phyloP scores from a whole-genome alignment of 176 grass and related monocot species.

The Elymus sibiricus region DNA sequence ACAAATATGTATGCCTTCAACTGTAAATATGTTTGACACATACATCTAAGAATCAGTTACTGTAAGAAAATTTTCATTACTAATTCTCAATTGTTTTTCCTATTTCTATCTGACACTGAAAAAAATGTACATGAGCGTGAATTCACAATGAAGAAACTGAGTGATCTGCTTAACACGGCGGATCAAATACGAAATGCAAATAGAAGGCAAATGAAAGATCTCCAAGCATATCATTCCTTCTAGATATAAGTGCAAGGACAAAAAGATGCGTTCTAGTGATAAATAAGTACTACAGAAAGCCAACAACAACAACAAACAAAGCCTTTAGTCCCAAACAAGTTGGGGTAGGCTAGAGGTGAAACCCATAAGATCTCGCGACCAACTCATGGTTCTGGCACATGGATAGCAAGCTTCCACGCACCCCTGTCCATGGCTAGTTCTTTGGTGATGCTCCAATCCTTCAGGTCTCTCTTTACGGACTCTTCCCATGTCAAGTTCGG shows the following conservation, averaged over 20 bases:
- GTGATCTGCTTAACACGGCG: not conserved
- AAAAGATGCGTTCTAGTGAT: not conserved
- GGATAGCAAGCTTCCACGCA: no score
- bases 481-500: no score
- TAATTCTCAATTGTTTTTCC: not conserved
- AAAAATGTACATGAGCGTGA: not conserved
- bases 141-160: not conserved
- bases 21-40: not conserved
- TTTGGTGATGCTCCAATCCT: no score
- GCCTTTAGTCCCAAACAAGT: no score
- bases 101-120: not conserved
- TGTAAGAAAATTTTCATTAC: not conserved
- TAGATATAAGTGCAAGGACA: not conserved
- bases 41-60: not conserved
- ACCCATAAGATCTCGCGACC: no score
- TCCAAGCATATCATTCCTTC: not conserved
- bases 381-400: no score
- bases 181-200: not conserved
- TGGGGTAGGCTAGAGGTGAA: no score
- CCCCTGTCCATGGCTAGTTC: no score
- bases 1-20: not conserved
- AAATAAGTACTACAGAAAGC: conserved; percentile 10
- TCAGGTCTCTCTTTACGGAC: no score
- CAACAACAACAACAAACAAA: no score
- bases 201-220: not conserved